Conservation (phyloP, 345 rosid species). For the Physaria fendleri region DNA sequence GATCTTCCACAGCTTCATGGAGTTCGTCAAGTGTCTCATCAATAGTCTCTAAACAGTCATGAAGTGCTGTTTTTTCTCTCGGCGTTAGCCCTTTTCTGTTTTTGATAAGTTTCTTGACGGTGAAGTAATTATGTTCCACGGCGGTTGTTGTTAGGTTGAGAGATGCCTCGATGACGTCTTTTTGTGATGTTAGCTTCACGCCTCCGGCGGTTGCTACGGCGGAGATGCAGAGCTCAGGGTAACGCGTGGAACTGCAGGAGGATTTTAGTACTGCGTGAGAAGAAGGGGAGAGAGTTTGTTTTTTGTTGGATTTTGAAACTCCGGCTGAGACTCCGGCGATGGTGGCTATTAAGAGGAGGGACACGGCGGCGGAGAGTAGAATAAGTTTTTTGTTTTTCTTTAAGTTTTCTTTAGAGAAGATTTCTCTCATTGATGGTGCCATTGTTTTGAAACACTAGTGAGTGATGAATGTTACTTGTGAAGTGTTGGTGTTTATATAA, state of each 20-base stretch:
- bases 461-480: slow-evolving; percentile 20
- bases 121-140: slow-evolving; percentile 42
- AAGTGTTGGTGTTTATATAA: slow-evolving; percentile 19
- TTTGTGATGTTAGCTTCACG: slow-evolving; percentile 38
- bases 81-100: slow-evolving; percentile 32
- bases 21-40: slow-evolving; percentile 84
- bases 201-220: slow-evolving; percentile 37
- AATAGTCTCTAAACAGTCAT: slow-evolving; percentile 81
- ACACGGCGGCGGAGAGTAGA: slow-evolving; percentile 8
- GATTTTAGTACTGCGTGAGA: slow-evolving; percentile 58
- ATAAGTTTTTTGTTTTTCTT: slow-evolving; percentile 26
- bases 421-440: slow-evolving; percentile 21
- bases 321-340: slow-evolving; percentile 27
- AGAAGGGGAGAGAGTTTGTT: slow-evolving; percentile 22
- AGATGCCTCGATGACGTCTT: slow-evolving; percentile 49
- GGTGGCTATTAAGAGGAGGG: slow-evolving; percentile 17
- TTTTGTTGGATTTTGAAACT: slow-evolving; percentile 27
- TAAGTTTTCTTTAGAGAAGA: slow-evolving; percentile 19
- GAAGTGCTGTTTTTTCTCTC: slow-evolving; percentile 69
- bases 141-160: slow-evolving; percentile 46
- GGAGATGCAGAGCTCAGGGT: slow-evolving; percentile 70
- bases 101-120: slow-evolving; percentile 36
- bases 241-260: slow-evolving; percentile 54
- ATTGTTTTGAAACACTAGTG: slow-evolving; percentile 18
- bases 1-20: slow-evolving; percentile 47